A percentile compares a stretch with the other conserved stretches of the same genome.
These are phyloP conservation scores for Phytophthora lateralis DNA, from an alignment of 352 stramenopile genomes.

Conservation along the genomic window DNA sequence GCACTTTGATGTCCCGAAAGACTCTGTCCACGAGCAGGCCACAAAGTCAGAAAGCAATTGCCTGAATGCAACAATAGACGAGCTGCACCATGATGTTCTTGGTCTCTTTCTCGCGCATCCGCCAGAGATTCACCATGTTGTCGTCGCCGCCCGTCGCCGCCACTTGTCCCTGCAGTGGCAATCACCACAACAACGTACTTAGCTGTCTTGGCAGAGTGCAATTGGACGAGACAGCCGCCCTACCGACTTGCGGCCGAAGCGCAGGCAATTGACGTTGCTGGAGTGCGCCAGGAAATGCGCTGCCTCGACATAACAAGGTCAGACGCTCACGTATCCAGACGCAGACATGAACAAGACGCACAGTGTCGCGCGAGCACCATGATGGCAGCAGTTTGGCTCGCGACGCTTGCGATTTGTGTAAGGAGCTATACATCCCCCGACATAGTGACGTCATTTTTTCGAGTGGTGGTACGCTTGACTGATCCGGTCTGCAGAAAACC, in stretches of 20 bases:
- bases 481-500: conserved; percentile 16
- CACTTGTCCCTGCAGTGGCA: conserved; percentile 65
- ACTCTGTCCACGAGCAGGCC: conserved; percentile 43
- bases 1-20: conserved; percentile 75
- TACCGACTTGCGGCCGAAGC: conserved; percentile 85
- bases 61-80: neutral
- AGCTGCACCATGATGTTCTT: conserved; percentile 85
- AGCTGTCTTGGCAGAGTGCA: neutral
- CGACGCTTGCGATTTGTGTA: conserved; percentile 13
- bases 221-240: neutral
- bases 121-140: conserved; percentile 85
- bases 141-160: conserved; percentile 79
- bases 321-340: neutral
- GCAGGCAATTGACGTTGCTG: conserved; percentile 83
- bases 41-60: neutral
- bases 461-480: conserved; percentile 18
- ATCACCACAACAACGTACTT: conserved; percentile 3
- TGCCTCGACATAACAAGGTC: conserved; percentile 27
- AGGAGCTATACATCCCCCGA: neutral
- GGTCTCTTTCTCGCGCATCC: conserved; percentile 85
- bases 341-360: conserved; percentile 27
- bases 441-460: neutral
- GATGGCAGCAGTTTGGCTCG: neutral
- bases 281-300: conserved; percentile 83
- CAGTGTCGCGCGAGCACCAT: conserved; percentile 67